Percentiles rank a stretch among this genome's conserved stretches.
Conservation (phyloP, 2,329 filamentous ascomycete genomes). For the Sporothrix curviconia region DNA sequence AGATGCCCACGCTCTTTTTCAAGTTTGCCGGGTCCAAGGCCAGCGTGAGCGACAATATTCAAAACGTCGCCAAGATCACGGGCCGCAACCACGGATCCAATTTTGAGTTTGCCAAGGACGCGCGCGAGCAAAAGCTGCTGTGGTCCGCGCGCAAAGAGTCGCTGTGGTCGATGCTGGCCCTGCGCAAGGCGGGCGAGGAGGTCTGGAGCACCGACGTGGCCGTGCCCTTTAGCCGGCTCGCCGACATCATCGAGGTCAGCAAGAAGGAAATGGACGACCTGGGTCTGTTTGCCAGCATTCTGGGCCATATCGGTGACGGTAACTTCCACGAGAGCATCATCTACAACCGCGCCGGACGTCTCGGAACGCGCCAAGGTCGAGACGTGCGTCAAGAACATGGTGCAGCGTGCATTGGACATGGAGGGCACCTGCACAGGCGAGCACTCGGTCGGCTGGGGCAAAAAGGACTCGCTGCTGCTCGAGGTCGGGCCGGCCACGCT, state of each 20-base stretch:
- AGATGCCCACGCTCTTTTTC: slow-evolving; percentile 73
- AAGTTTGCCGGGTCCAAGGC: slow-evolving; percentile 76
- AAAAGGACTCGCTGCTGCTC: slow-evolving; percentile 71
- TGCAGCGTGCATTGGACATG: slow-evolving; percentile 84
- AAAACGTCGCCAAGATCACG: slow-evolving; percentile 60
- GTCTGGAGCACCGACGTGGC: slow-evolving; percentile 82
- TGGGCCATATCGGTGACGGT: slow-evolving; percentile 87
- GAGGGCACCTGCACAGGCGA: slow-evolving; percentile 89
- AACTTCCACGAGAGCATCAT: slow-evolving; percentile 94
- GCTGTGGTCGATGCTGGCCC: slow-evolving; percentile 73
- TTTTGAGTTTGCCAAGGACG: slow-evolving; percentile 71
- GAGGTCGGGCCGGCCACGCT: slow-evolving; percentile 78
- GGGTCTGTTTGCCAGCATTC: slow-evolving; percentile 76
- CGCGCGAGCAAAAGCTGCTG: slow-evolving; percentile 64
- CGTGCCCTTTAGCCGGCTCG: slow-evolving; percentile 68
- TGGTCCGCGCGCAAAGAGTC: slow-evolving; percentile 80
- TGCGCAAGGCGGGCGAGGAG: slow-evolving; percentile 59
- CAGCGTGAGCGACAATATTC: slow-evolving; percentile 72
- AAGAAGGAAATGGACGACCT: slow-evolving; percentile 85
- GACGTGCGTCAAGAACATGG: slow-evolving; percentile 81
- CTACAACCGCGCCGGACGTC: slow-evolving; percentile 65
- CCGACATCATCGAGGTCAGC: slow-evolving; percentile 72
- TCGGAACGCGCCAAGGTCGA: slow-evolving; percentile 71
- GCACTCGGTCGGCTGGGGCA: slow-evolving; percentile 78
- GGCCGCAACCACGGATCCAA: slow-evolving; percentile 55